phyloP scores from a whole-genome alignment of 495 filamentous ascomycete genomes.

The Lasiosphaeris hirsuta region DNA sequence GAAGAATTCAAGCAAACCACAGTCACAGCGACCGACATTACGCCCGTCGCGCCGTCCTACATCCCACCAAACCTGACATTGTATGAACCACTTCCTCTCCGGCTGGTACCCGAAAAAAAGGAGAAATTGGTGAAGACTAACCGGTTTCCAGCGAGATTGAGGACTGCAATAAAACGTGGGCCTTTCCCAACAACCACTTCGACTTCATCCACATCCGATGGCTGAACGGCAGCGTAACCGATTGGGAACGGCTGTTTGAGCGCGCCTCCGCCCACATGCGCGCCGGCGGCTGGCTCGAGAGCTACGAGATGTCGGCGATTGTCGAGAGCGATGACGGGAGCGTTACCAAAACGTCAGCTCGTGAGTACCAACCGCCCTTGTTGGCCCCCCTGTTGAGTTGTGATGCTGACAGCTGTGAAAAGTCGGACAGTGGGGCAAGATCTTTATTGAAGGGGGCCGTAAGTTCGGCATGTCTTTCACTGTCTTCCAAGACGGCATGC shows the following conservation, averaged over 20 bases:
- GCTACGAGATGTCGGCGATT: slow-evolving; percentile 22
- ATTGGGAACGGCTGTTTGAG: slow-evolving; percentile 48
- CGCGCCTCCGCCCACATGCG: slow-evolving; percentile 26
- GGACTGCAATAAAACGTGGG: slow-evolving; percentile 48
- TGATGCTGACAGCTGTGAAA: no score
- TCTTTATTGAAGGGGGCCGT: slow-evolving; percentile 16
- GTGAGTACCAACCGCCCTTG: no score
- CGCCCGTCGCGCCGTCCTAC: slow-evolving; percentile 51
- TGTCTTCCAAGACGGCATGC: slow-evolving; percentile 25
- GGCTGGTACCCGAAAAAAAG: no score
- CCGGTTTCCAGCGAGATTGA: slow-evolving; percentile 36
- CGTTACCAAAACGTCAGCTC: slow-evolving; percentile 6
- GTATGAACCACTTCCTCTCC: no score
- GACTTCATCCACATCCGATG: slow-evolving; percentile 59
- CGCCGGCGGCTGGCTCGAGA: slow-evolving; percentile 29
- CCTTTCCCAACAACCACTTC: slow-evolving; percentile 44
- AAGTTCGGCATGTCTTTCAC: slow-evolving; percentile 14
- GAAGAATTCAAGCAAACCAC: slow-evolving; percentile 51
- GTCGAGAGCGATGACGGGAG: slow-evolving; percentile 22
- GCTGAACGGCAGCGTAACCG: slow-evolving; percentile 47
- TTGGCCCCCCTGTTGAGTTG: no score
- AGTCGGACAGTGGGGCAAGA: slow-evolving; percentile 20
- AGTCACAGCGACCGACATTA: slow-evolving; percentile 65
- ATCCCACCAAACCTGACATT: slow-evolving; percentile 50
- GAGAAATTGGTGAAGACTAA: no score